Base-by-base conservation (phyloP, 495 filamentous ascomycete species). In the Penicillium manginii region DNA sequence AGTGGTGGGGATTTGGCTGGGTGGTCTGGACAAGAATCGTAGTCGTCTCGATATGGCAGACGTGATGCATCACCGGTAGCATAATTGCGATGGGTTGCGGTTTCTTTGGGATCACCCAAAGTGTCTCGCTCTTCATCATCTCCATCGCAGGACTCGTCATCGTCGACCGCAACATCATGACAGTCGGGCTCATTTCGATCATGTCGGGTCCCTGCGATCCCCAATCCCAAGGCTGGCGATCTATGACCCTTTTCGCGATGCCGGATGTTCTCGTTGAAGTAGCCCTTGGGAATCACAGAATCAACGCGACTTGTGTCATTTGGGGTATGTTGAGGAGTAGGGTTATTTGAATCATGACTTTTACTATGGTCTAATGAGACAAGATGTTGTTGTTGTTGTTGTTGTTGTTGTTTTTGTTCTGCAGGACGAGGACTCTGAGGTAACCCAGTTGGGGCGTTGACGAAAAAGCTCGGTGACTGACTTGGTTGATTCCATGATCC, bases 401-500 rank as follows among this genome's bases (percentile, higher is more conserved):
- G 54, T 42, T 51, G 52, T 39, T 58, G 56, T 37, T 19, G 18
- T 40, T 57, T 54, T 37, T 19, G 19, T 17, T 53, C 63, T 22
- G 52, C 40, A 17, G 17, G 21, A 35, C 29, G 17, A 17, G 49
- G 18, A 26, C 42, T 58, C 49, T 47, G 49, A n/a, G 22, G 23
- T 19, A 26, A 18, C 12, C 9, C 40, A 22, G 33, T 32, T 7
- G 57, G 18, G 18, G 61, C 21, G 55, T 63, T 65, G 43, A 54
- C 52, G 15, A 48, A 53, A 32, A 60, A 63, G 7, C 61, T 61
- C 22, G 70, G 54, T 1, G 63, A 37, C 33, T 71, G 70, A 47
- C 70, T 58, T 55, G 63, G 65, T 53, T 80, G 72, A 45, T 71
- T 80, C 77, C 77, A 80, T 4, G 77, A 80, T 9, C 77, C 77